A percentile compares a stretch with the other conserved stretches of the same genome.
Evolutionary conservation across 2,329 filamentous ascomycete species (phyloP).

Genomic region (Aspergillus clavatus): DNA sequence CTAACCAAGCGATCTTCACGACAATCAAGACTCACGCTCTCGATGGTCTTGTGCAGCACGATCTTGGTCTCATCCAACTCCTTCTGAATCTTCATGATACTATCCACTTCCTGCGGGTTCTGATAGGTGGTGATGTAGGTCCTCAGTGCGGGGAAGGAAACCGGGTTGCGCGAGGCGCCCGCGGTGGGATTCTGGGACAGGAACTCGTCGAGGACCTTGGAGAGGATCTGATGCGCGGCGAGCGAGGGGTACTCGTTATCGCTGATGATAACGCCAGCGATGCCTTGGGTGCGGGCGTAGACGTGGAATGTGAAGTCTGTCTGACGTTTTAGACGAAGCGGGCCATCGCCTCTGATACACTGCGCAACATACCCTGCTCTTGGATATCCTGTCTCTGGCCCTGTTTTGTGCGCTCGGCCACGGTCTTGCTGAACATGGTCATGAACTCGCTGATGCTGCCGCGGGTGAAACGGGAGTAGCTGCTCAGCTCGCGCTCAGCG

Average conservation of each 20-base stretch:
- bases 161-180: constrained; percentile 42
- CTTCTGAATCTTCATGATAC: constrained; percentile 91
- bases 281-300: constrained; percentile 65
- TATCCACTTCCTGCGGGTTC: constrained; percentile 83
- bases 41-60: constrained; percentile 93
- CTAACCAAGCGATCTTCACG: not conserved
- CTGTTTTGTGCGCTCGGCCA: constrained; percentile 78
- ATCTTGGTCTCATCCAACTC: constrained; percentile 98
- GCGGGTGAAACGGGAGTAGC: constrained; percentile 74
- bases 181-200: constrained; percentile 64
- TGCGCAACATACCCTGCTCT: constrained; percentile 28
- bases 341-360: too few relatives aligned
- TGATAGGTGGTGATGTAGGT: constrained; percentile 77
- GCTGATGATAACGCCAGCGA: constrained; percentile 72
- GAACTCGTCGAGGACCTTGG: constrained; percentile 85
- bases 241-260: constrained; percentile 70
- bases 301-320: constrained; percentile 58
- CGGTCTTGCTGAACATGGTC: constrained; percentile 78
- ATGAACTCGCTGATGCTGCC: constrained; percentile 63
- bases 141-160: constrained; percentile 67
- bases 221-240: constrained; percentile 80
- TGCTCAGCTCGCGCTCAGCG: constrained; percentile 70
- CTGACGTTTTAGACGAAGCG: not conserved
- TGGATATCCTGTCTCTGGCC: constrained; percentile 82
- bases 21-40: constrained; percentile 37